Conservation (phyloP, 441 rosid species). For the Syzygium syzygioides region DNA sequence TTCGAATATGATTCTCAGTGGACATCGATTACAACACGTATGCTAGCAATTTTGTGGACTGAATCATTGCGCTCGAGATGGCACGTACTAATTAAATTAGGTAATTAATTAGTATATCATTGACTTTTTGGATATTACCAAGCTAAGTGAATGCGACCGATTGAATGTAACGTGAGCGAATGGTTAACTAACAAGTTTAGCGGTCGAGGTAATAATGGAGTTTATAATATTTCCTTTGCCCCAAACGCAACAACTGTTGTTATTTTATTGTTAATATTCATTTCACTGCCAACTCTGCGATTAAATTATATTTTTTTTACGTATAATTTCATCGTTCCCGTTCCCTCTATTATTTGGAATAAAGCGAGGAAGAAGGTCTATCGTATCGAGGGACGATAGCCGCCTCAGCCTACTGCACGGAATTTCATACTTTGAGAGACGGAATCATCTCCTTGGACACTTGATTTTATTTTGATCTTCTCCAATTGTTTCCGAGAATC, state of each 20-base stretch:
- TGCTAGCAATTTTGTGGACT: not conserved
- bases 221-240: not conserved
- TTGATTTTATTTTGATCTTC: not conserved
- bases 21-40: not conserved
- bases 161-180: not conserved
- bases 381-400: too few species aligned
- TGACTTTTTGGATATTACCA: not conserved
- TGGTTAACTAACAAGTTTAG: not conserved
- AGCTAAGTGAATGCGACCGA: not conserved
- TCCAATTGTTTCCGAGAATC: not conserved
- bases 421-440: not conserved
- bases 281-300: not conserved
- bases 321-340: not conserved
- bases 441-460: not conserved
- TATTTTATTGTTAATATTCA: not conserved
- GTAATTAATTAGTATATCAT: not conserved
- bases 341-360: not conserved
- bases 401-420: accelerated
- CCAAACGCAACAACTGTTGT: not conserved
- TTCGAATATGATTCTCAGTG: not conserved
- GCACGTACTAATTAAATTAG: not conserved
- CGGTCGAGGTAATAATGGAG: not conserved
- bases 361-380: not conserved
- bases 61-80: not conserved
- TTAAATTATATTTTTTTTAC: not conserved